phyloP scores from a whole-genome alignment of 1,139 yeast genomes.

The Geotrichum histeridarum region DNA sequence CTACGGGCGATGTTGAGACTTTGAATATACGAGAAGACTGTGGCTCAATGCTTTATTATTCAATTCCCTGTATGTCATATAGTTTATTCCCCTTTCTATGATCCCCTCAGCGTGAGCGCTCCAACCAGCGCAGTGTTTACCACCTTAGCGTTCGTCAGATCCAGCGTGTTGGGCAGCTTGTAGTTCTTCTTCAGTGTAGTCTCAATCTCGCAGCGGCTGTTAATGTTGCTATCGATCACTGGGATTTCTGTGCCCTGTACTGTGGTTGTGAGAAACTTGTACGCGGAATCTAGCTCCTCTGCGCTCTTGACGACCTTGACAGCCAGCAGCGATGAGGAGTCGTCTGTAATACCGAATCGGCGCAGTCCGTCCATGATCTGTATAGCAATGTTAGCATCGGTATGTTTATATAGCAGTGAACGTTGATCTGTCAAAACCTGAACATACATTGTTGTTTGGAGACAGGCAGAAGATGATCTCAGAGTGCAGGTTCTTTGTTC shows the following conservation, averaged over 20 bases:
- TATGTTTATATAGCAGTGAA: neutral
- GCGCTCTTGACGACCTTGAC: slow-evolving; percentile 35
- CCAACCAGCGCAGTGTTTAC: slow-evolving; percentile 20
- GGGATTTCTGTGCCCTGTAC: slow-evolving; percentile 28
- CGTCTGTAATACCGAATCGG: slow-evolving; percentile 45
- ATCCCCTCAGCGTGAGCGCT: slow-evolving; percentile 19
- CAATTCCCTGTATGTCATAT: too few relatives aligned
- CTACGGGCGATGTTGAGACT: too few relatives aligned
- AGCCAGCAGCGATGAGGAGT: slow-evolving; percentile 36
- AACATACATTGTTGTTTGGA: slow-evolving; percentile 43
- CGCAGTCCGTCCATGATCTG: slow-evolving; percentile 44
- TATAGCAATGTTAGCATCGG: neutral
- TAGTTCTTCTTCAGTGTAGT: slow-evolving; percentile 37
- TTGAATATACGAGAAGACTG: neutral
- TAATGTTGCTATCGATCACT: slow-evolving; percentile 37
- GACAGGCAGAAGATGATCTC: slow-evolving; percentile 51
- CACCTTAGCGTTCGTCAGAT: slow-evolving; percentile 10
- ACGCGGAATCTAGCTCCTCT: slow-evolving; percentile 9
- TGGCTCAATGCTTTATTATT: neutral
- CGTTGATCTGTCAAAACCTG: too few relatives aligned
- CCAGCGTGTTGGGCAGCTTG: slow-evolving; percentile 26
- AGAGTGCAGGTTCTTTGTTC: slow-evolving; percentile 50
- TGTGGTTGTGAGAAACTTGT: slow-evolving; percentile 15
- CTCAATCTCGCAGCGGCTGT: slow-evolving; percentile 34
- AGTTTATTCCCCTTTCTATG: neutral